These are phyloP conservation scores for Yamadazyma siamensis DNA, from an alignment of 1,139 yeast genomes.

Conservation along the genomic window DNA sequence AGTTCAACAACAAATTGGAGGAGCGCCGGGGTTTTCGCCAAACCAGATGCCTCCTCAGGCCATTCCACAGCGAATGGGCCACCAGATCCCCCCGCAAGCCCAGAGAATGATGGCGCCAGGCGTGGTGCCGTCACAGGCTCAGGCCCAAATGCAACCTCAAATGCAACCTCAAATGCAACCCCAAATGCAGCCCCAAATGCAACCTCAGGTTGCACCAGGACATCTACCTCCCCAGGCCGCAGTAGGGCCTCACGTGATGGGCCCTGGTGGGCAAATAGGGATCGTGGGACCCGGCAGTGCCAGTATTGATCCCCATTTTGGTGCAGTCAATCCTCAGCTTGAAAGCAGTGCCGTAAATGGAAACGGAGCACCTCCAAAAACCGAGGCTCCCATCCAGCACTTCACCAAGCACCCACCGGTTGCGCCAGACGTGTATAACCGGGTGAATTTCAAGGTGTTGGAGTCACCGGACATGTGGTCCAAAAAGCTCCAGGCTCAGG, in stretches of 20 bases:
- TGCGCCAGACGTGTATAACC: conserved; percentile 21
- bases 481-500: conserved; percentile 38
- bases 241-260: background rate
- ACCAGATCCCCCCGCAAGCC: background rate
- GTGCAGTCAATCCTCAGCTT: no score
- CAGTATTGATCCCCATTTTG: conserved; percentile 1
- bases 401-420: conserved; percentile 12
- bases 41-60: no score
- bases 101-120: conserved; percentile 3
- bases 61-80: no score
- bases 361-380: no score
- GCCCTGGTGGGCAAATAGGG: background rate
- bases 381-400: conserved; percentile 4
- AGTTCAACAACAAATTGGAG: no score
- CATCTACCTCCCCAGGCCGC: background rate
- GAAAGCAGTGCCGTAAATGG: no score
- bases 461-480: conserved; percentile 53
- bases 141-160: no score
- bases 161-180: no score
- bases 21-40: no score
- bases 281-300: conserved; percentile 1
- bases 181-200: no score
- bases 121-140: background rate
- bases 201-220: background rate
- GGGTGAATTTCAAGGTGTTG: conserved; percentile 18